These are phyloP conservation scores for Medicago lupulina DNA, from an alignment of 306 rosid genomes.

Conservation along the genomic window DNA sequence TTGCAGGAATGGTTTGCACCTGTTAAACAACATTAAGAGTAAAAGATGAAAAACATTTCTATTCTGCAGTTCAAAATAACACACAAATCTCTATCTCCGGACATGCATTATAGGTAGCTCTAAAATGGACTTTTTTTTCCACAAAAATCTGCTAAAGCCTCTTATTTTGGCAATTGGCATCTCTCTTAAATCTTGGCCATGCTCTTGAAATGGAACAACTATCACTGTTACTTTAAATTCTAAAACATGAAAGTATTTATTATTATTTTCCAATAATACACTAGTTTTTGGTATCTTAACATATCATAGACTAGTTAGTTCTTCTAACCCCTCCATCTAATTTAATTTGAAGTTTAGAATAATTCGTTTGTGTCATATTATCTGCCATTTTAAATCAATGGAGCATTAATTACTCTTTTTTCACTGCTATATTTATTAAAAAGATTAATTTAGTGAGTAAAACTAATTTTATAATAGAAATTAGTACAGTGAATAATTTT, in stretches of 20 bases:
- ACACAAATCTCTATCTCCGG: not conserved
- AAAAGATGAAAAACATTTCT: not conserved
- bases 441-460: too few relatives aligned
- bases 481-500: not conserved
- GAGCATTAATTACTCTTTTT: too few relatives aligned
- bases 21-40: not conserved
- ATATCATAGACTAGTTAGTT: too few relatives aligned
- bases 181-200: not conserved
- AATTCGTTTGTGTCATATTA: too few relatives aligned
- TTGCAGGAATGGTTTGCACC: not conserved
- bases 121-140: not conserved
- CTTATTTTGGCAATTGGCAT: not conserved
- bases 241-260: not conserved
- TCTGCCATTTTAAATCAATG: too few relatives aligned
- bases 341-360: too few relatives aligned
- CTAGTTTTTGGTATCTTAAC: too few relatives aligned
- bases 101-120: not conserved
- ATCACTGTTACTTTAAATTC: not conserved
- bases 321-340: too few relatives aligned
- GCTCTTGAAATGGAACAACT: not conserved
- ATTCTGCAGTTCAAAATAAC: not conserved
- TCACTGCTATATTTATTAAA: too few relatives aligned
- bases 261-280: too few relatives aligned
- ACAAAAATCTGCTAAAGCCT: not conserved
- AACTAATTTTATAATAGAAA: not conserved